A percentile compares a stretch with the other conserved stretches of the same genome.
phyloP scores from a whole-genome alignment of 2,329 filamentous ascomycete species.

The Fusarium miscanthi region DNA sequence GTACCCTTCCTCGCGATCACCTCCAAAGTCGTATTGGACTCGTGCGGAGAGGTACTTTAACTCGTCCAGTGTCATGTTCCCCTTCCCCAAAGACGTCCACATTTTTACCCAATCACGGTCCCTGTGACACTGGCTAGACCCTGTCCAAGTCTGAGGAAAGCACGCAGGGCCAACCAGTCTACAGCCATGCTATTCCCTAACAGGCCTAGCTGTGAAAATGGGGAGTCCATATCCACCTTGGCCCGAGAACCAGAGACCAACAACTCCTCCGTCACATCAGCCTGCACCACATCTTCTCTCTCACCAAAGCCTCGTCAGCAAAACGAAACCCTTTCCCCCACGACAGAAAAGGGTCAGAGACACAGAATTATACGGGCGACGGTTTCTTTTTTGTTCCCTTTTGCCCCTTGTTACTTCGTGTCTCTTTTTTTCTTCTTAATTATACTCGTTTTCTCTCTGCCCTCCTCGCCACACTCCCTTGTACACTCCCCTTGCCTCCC shows the following conservation, averaged over 20 bases:
- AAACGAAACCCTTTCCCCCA: constrained; percentile 4
- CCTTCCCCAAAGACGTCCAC: constrained; percentile 19
- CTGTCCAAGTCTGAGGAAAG: constrained; percentile 8
- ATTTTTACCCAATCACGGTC: constrained; percentile 11
- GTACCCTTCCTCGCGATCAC: constrained; percentile 2
- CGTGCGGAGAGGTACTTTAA: constrained; percentile 27
- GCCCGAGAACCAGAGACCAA: constrained; percentile 27
- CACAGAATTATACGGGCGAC: constrained; percentile 8
- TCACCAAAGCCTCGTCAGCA: constrained; percentile 43
- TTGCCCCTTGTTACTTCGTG: not conserved
- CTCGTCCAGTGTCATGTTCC: constrained; percentile 25
- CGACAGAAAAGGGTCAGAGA: constrained; percentile 7
- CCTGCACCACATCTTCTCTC: constrained; percentile 39
- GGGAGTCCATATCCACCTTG: constrained; percentile 28
- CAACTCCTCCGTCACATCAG: constrained; percentile 42
- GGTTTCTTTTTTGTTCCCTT: not conserved
- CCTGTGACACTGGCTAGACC: constrained; percentile 11
- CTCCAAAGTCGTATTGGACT: constrained; percentile 1
- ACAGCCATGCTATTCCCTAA: not conserved
- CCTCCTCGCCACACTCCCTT: constrained; percentile 29
- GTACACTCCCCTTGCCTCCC: constrained; percentile 31
- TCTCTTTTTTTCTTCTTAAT: constrained; percentile 6
- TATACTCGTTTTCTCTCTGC: not conserved
- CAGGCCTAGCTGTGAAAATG: not conserved
- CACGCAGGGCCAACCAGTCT: constrained; percentile 8